Evolutionary conservation across 352 stramenopile species (phyloP), one percentile per base, ranked within the genome.

Genomic region (Globisporangium okanoganense): DNA sequence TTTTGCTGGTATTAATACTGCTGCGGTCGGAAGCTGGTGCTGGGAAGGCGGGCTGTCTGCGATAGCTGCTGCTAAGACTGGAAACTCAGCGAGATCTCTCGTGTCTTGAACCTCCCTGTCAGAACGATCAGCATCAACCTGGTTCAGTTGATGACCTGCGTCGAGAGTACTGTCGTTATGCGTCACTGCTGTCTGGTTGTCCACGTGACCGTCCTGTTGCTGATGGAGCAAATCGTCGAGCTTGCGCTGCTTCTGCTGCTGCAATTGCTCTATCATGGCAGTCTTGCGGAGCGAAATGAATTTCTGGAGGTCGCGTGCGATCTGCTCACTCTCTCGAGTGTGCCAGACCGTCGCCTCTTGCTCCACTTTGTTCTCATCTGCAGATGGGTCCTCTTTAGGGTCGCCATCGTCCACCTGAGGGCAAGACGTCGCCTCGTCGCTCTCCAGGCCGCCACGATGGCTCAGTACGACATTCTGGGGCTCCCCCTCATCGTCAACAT

Each of bases 201-300:
- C 43, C 16, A n/a, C 22, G 12, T 36, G 1, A 12, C 64, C 40
- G 38, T 27, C 4, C 10, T n/a, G 18, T 2, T n/a, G 22, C 27
- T 47, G 56, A 2, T 22, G 25, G 22, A 45, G 38, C 25, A 60
- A 41, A 12, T 45, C 50, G 0, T 43, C 14, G 18, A 24, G 16
- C 48, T 13, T 7, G 27, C 53, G 56, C 25, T 52, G 53, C 52
- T 78, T 74, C 20, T 83, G 61, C 6, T 44, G 65, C 44, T 70
- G 54, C 4, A 88, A 41, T n/a, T 80, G 58, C 33, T 82, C 53
- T 7, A 88, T 58, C 44, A 69, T 76, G 12, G 59, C 63, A 33
- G 72, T 65, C 20, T 73, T 70, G 2, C 79, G 61, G 16, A 66
- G 59, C 0, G 71, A 56, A 7, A 88, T 68, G 36, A 89, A 87